Conservation (phyloP, 73 alveolate species). For the Uronychia setigera region DNA sequence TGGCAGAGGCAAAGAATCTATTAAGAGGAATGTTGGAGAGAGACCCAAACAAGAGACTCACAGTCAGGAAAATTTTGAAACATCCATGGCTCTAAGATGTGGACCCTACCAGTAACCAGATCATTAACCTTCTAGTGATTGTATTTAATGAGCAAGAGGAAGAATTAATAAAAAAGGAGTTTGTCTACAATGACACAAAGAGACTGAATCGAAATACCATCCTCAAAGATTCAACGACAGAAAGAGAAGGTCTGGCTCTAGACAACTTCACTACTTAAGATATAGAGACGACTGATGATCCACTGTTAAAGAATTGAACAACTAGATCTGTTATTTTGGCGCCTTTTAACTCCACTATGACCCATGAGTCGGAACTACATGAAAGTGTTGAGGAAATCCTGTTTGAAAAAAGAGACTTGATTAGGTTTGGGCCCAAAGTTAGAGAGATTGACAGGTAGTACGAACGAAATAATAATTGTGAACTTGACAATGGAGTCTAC, state of each 20-base stretch:
- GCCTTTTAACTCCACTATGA: neutral
- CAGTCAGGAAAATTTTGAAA: constrained; percentile 67
- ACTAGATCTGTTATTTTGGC: neutral
- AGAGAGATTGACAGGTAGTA: constrained; percentile 37
- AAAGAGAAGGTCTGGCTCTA: neutral
- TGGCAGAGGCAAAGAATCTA: constrained; percentile 75
- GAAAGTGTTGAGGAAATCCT: neutral
- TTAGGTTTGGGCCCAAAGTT: constrained; percentile 28
- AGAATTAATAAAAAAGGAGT: constrained; percentile 44
- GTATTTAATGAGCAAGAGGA: constrained; percentile 61
- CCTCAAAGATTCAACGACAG: too few species aligned
- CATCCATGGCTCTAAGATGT: constrained; percentile 84
- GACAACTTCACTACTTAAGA: neutral
- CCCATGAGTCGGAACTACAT: neutral
- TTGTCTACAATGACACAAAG: constrained; percentile 48
- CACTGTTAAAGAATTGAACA: neutral
- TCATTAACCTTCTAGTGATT: neutral
- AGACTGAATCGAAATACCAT: constrained; percentile 18
- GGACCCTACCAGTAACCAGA: constrained; percentile 12
- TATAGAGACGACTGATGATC: neutral
- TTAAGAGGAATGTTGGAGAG: constrained; percentile 73
- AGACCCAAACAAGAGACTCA: constrained; percentile 82
- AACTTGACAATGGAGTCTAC: constrained; percentile 28
- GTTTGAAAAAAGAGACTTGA: neutral
- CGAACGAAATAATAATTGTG: constrained; percentile 31